Evolutionary conservation across 768 basidiomycete species (phyloP), one percentile per base, ranked within the genome.

Genomic region (Roridomyces roridus): DNA sequence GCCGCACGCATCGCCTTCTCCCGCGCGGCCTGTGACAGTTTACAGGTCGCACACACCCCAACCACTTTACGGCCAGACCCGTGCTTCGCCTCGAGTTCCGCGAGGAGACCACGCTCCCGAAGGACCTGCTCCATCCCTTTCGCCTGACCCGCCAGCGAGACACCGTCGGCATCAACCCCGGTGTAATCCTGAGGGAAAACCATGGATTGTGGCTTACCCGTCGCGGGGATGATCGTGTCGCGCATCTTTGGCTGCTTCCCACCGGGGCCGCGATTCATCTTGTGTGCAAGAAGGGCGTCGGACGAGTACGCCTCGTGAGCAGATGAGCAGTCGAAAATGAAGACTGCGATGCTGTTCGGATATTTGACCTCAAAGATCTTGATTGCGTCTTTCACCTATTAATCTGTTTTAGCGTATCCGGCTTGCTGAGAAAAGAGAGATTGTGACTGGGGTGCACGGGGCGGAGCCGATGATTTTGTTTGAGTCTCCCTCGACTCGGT

Each of bases 331-430:
- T 37, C 46, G 35, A 48, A 48, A 24, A 48, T 37, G 23, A 48
- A 48, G 9, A 48, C 46, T 2, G 35, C 46, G 15, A 48, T 17
- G 1, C 21, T 35, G 23, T 48, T 15, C 1, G 35, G 46, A 18
- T 48, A 48, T 15, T 35, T 34, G 6, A 36, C 6, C 1, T 48
- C 46, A n/a, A 68, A 67, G 12, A 70, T 63, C 28, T 63, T 44
- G 23, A 60, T 12, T 15, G 29, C 21, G 14, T 34, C 31, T 23
- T 57, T 46, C 12, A 24, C 25, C 52, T 55, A 20, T 26, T 36
- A 37, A 23, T 3, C n/a, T n/a, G n/a, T n/a, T n/a, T n/a, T n/a
- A n/a, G n/a, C n/a, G n/a, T n/a, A n/a, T n/a, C n/a, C n/a, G n/a
- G 34, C 34, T 41, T 41, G 9, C 11, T 28, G 8, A 55, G n/a